phyloP scores from a whole-genome alignment of 2,329 filamentous ascomycete genomes.

The Coniella vitis region DNA sequence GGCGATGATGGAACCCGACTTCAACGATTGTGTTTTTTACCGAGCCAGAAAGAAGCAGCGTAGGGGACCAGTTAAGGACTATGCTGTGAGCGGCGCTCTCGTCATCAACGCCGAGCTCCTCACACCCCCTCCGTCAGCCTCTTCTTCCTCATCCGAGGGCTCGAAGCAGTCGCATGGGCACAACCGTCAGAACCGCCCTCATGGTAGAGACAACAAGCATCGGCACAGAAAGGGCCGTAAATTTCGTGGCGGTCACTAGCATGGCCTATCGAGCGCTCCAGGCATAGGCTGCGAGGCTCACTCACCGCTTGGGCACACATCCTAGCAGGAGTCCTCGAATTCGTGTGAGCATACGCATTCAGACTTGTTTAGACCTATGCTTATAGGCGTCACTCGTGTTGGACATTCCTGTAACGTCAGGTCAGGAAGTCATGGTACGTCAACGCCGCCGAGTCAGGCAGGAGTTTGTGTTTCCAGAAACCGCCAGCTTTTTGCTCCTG shows the following conservation, averaged over 20 bases:
- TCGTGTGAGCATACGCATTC: background rate
- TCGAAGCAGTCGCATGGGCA: background rate
- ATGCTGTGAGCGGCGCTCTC: constrained; percentile 8
- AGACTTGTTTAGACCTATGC: too few species aligned
- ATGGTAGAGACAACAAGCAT: too few species aligned
- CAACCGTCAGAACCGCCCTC: too few species aligned
- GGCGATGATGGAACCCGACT: constrained; percentile 8
- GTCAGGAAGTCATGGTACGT: background rate
- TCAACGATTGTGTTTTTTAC: constrained; percentile 9
- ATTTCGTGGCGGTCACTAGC: background rate
- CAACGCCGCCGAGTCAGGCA: background rate
- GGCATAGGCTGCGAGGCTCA: background rate
- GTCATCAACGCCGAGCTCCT: background rate
- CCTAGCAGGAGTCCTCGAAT: background rate
- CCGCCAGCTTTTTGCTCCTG: background rate
- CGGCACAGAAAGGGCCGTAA: background rate
- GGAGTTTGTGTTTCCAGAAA: too few species aligned
- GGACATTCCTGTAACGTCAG: background rate
- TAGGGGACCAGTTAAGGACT: background rate
- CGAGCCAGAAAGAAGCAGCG: background rate
- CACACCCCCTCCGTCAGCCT: background rate
- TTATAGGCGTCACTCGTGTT: too few species aligned
- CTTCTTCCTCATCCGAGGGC: background rate
- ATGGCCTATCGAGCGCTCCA: background rate
- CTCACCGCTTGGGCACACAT: background rate